These are phyloP conservation scores for Picochlorum costavermella DNA, from an alignment of 139 green algal species.

Conservation along the genomic window DNA sequence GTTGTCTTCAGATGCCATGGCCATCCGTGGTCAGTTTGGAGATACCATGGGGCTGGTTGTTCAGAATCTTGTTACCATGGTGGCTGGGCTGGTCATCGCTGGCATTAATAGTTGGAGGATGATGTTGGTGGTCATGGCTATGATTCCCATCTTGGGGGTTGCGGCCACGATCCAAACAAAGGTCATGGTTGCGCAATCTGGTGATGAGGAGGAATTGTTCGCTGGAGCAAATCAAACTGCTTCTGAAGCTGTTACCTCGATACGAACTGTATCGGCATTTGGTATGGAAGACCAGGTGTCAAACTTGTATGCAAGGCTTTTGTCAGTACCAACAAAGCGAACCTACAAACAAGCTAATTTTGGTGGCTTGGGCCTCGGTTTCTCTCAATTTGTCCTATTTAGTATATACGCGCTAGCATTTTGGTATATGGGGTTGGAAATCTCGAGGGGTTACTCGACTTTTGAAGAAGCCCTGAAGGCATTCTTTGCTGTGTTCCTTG, in stretches of 20 bases:
- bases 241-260: constrained; percentile 55
- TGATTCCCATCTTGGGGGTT: constrained; percentile 53
- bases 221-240: constrained; percentile 58
- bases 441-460: constrained; percentile 23
- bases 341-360: constrained; percentile 13
- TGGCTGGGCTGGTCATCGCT: constrained; percentile 45
- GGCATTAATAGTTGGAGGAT: constrained; percentile 66
- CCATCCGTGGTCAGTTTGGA: constrained; percentile 31
- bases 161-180: constrained; percentile 38
- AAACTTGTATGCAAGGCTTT: constrained; percentile 21
- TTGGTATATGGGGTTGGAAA: constrained; percentile 45
- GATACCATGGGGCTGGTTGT: constrained; percentile 30
- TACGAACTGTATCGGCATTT: constrained; percentile 59
- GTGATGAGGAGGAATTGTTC: constrained; percentile 42
- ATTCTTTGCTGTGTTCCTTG: constrained; percentile 70
- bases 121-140: constrained; percentile 66
- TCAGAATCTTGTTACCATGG: constrained; percentile 46
- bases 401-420: constrained; percentile 57
- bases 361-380: constrained; percentile 42
- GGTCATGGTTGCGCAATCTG: constrained; percentile 30
- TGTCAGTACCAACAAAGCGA: constrained; percentile 24
- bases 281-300: constrained; percentile 51
- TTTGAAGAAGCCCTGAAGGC: constrained; percentile 66
- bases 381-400: constrained; percentile 51
- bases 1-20: constrained; percentile 55